Evolutionary conservation across 306 rosid species (phyloP), one percentile per base, ranked within the genome.

Genomic region (Corylus heterophylla): DNA sequence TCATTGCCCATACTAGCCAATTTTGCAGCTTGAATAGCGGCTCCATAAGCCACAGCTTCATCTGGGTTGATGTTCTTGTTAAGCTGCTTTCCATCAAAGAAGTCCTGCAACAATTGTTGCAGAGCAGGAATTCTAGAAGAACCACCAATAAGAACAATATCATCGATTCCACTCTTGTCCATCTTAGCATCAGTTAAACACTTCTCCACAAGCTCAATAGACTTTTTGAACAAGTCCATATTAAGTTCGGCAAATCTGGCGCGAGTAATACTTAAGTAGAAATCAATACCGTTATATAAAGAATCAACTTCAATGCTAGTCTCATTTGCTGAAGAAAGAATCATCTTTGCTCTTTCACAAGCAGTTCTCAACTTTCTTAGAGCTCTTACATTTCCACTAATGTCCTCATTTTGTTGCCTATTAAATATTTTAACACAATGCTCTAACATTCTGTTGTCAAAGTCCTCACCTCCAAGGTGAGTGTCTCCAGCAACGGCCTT

Each of bases 391-490:
- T 71, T 68, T 17, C 48, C 18, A 39, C 63, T 72, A 6, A 86
- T 66, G 39, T 86, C 87, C 35, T 25, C 2, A 0, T 25, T 68
- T 8, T 61, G 44, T 56, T 76, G 76, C 73, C 71, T 81, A 9
- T 59, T 78, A 7, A 86, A 75, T 62, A 78, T 75, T 2, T 75
- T 4, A 0, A 68, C 80, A 45, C 77, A 86, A 18, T 75, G 18
- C 1, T 25, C 20, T 8, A 81, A 48, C 90, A 87, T 59, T 61
- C 77, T 42, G 58, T 73, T 76, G 42, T 76, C 80, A 18, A 87
- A 59, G 55, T 87, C 86, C 31, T 76, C 87, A 1, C 85, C 87
- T 3, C 87, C 83, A 0, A 86, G 83, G 49, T 83, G 87, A 22
- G 81, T 78, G 69, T 78, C 81, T 17, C 89, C 87, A 18, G 80